A percentile compares a stretch with the other conserved stretches of the same genome.
These are phyloP conservation scores for Rhodotorula graminis DNA, from an alignment of 768 basidiomycete genomes.

Conservation along the genomic window DNA sequence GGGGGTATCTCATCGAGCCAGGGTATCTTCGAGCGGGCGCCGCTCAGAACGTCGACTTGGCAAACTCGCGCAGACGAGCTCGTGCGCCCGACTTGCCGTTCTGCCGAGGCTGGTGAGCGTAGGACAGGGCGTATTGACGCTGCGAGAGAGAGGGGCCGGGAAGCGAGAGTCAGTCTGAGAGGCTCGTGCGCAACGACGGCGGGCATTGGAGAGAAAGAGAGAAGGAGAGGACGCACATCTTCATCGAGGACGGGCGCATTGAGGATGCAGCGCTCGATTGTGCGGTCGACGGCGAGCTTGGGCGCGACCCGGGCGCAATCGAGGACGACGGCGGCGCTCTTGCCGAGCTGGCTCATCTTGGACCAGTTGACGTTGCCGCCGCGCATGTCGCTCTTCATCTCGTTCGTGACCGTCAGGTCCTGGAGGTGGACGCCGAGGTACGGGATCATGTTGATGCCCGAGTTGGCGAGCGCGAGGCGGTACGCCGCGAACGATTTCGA, in stretches of 20 bases:
- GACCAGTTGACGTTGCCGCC: constrained; percentile 86
- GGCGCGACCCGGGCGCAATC: constrained; percentile 39
- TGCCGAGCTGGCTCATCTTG: constrained; percentile 88
- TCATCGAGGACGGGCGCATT: constrained; percentile 33
- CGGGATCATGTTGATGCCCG: constrained; percentile 81
- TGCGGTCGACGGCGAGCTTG: constrained; percentile 24
- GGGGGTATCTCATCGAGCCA: background rate
- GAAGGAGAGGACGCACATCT: background rate
- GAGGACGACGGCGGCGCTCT: constrained; percentile 67
- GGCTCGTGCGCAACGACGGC: too few species aligned
- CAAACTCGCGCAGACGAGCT: constrained; percentile 2
- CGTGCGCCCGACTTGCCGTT: constrained; percentile 4
- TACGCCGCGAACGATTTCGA: constrained; percentile 83
- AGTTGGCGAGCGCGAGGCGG: constrained; percentile 76
- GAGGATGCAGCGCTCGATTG: constrained; percentile 35
- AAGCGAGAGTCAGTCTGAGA: too few species aligned
- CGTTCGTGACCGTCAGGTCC: constrained; percentile 79
- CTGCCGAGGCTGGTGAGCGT: constrained; percentile 22
- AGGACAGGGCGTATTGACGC: constrained; percentile 30
- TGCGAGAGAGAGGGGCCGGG: background rate
- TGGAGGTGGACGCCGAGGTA: constrained; percentile 80
- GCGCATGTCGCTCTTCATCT: constrained; percentile 70
- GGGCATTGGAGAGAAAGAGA: background rate
- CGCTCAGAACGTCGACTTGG: constrained; percentile 2
- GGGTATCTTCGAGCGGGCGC: background rate